A percentile compares a stretch with the other conserved stretches of the same genome.
Evolutionary conservation across 2,329 filamentous ascomycete genomes (phyloP).

Genomic region (Hymenoscyphus infarciens): DNA sequence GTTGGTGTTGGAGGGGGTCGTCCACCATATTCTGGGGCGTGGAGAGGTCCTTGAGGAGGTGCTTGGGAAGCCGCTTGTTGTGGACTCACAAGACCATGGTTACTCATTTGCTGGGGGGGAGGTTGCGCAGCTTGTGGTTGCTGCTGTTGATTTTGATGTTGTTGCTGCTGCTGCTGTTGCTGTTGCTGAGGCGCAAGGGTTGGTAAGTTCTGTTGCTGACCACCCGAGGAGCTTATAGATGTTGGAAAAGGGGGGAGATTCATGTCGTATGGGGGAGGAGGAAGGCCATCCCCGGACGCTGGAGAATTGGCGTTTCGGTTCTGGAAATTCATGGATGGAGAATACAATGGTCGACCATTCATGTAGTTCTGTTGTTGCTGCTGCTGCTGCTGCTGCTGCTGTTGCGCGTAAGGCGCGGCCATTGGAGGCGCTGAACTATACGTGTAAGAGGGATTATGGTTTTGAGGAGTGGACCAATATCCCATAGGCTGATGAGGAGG

Average conservation of each 20-base stretch:
- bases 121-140: slow-evolving; percentile 36
- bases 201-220: slow-evolving; percentile 37
- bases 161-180: slow-evolving; percentile 38
- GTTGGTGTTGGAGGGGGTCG: slow-evolving; percentile 55
- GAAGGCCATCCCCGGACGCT: slow-evolving; percentile 57
- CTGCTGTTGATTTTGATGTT: slow-evolving; percentile 33
- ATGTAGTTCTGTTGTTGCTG: slow-evolving; percentile 37
- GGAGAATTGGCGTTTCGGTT: slow-evolving; percentile 57
- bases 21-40: slow-evolving; percentile 54
- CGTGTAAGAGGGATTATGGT: slow-evolving; percentile 46
- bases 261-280: slow-evolving; percentile 64
- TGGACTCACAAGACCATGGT: slow-evolving; percentile 45
- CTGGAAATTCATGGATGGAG: slow-evolving; percentile 51
- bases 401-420: slow-evolving; percentile 30
- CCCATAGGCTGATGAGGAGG: slow-evolving; percentile 44
- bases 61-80: slow-evolving; percentile 46
- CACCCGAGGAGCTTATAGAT: slow-evolving; percentile 48
- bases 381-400: slow-evolving; percentile 33
- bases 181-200: slow-evolving; percentile 34
- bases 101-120: slow-evolving; percentile 39
- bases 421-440: slow-evolving; percentile 48
- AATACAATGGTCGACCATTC: slow-evolving; percentile 50
- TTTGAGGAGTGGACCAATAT: slow-evolving; percentile 54
- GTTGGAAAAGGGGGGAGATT: slow-evolving; percentile 61
- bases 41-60: slow-evolving; percentile 50